Evolutionary conservation across 2,329 filamentous ascomycete species (phyloP).

Genomic region (Fusarium multiceps): DNA sequence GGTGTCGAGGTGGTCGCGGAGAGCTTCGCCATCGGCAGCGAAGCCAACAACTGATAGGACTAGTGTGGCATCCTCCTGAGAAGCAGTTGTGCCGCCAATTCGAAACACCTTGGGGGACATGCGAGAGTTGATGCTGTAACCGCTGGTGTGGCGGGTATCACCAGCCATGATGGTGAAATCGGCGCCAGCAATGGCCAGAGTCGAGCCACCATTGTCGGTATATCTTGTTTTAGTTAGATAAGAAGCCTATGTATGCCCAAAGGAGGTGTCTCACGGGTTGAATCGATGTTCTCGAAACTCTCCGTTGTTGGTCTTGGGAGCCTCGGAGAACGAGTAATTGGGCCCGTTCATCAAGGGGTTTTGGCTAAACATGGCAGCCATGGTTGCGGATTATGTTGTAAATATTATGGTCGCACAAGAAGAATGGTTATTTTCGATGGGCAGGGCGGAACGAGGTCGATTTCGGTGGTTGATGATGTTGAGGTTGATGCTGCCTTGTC

Average conservation of each 20-base stretch:
- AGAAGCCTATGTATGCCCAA: neutral
- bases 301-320: conserved; percentile 64
- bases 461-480: conserved; percentile 26
- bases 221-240: conserved; percentile 68
- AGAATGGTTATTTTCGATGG: conserved; percentile 8
- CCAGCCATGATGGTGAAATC: conserved; percentile 97
- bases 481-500: conserved; percentile 39
- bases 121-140: conserved; percentile 99
- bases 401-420: neutral
- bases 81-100: conserved; percentile 89
- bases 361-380: conserved; percentile 77
- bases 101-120: conserved; percentile 96
- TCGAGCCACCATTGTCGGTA: conserved; percentile 97
- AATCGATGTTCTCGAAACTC: conserved; percentile 81
- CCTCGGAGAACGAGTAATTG: conserved; percentile 75
- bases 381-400: conserved; percentile 50
- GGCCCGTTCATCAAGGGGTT: conserved; percentile 76
- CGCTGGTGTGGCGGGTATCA: conserved; percentile 93
- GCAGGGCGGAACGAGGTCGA: conserved; percentile 12
- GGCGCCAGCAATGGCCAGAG: conserved; percentile 90
- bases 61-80: conserved; percentile 86
- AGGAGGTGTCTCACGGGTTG: conserved; percentile 77
- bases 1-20: conserved; percentile 93
- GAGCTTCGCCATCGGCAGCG: conserved; percentile 90
- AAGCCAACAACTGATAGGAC: conserved; percentile 96